These are phyloP conservation scores for Podila epigama DNA, from an alignment of 192 early-diverging fungal species.

Conservation along the genomic window DNA sequence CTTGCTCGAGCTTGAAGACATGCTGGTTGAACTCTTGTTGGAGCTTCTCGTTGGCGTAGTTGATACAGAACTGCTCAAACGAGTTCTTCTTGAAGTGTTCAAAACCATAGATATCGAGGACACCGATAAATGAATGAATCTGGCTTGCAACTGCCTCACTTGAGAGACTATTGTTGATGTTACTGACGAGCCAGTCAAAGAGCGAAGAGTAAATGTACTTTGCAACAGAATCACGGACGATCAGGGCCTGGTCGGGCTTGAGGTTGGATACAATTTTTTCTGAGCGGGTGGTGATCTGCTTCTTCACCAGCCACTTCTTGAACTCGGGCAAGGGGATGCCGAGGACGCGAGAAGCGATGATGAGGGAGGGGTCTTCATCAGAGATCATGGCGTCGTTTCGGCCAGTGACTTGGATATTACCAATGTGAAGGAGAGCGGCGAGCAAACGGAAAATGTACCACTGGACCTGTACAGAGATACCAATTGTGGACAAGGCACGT, in stretches of 20 bases:
- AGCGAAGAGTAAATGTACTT: constrained; percentile 96
- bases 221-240: constrained; percentile 92
- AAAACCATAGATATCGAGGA: constrained; percentile 99
- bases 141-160: constrained; percentile 54
- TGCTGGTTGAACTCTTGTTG: constrained; percentile 99
- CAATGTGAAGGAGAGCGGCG: constrained; percentile 93
- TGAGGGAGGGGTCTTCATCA: constrained; percentile 82
- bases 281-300: constrained; percentile 88
- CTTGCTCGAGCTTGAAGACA: constrained; percentile 99
- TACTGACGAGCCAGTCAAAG: constrained; percentile 96
- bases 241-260: constrained; percentile 73
- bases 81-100: constrained; percentile 99
- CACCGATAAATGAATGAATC: constrained; percentile 86
- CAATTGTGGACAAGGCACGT: constrained; percentile 85
- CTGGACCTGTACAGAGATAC: constrained; percentile 83
- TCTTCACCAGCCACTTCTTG: constrained; percentile 94
- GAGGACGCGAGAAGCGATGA: constrained; percentile 73
- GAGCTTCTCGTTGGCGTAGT: constrained; percentile 97
- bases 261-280: constrained; percentile 92
- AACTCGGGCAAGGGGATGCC: constrained; percentile 83
- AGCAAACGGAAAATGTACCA: constrained; percentile 91
- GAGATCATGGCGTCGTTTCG: constrained; percentile 73
- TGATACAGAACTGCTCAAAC: constrained; percentile 99
- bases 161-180: constrained; percentile 87
- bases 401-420: constrained; percentile 90